Percentiles rank a stretch among this genome's conserved stretches.
These are phyloP conservation scores for Penicillium dipodomyicola DNA, from an alignment of 495 filamentous ascomycete species.

Conservation along the genomic window DNA sequence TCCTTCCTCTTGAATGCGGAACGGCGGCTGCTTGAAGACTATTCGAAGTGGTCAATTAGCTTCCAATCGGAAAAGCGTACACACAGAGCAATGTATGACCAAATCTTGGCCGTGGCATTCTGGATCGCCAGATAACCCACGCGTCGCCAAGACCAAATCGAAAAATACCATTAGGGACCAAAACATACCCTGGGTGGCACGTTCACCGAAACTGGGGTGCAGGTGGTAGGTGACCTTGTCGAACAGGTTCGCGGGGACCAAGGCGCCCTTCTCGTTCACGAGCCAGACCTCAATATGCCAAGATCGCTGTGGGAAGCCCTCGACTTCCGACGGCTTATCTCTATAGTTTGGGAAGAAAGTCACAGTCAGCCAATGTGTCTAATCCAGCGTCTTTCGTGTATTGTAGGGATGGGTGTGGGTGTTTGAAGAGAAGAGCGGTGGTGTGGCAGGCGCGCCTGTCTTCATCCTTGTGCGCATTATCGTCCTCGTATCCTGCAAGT, in stretches of 20 bases:
- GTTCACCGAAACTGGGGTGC: slow-evolving; percentile 87
- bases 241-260: slow-evolving; percentile 78
- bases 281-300: slow-evolving; percentile 65
- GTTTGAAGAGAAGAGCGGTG: not conserved
- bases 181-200: slow-evolving; percentile 71
- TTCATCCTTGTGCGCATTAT: not conserved
- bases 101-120: not conserved
- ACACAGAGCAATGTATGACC: not conserved
- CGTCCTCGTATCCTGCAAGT: not conserved
- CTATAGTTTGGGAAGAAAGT: slow-evolving; percentile 24
- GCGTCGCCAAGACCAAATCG: not conserved
- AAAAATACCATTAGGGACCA: not conserved
- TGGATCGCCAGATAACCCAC: not conserved
- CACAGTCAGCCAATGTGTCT: slow-evolving; percentile 11
- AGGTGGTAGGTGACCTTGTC: slow-evolving; percentile 89
- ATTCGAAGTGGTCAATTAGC: slow-evolving; percentile 8
- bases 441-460: not conserved
- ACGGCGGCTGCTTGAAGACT: slow-evolving; percentile 83
- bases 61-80: not conserved
- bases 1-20: slow-evolving; percentile 86
- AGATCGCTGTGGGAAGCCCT: slow-evolving; percentile 85
- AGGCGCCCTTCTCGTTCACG: slow-evolving; percentile 57
- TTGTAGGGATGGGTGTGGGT: slow-evolving; percentile 12
- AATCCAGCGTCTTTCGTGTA: not conserved
- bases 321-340: slow-evolving; percentile 67